Evolutionary conservation across 2,329 filamentous ascomycete species (phyloP), one percentile per base, ranked within the genome.

Genomic region (Fusarium begoniae): DNA sequence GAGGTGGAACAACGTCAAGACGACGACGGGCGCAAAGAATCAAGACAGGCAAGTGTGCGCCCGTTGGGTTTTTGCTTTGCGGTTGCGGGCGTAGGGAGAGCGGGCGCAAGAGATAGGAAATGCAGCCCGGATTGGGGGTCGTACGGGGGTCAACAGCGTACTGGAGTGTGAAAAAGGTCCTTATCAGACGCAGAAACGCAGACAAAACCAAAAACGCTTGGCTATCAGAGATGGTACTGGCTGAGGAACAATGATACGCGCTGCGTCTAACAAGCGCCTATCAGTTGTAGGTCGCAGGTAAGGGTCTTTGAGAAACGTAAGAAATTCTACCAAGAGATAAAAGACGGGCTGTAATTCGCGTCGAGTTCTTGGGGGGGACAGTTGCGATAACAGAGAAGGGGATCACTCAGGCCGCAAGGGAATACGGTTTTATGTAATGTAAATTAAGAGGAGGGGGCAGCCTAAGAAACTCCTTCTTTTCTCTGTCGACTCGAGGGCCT

Each of bases 391-490:
- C 78, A 75, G 73, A 75, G 70, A 78, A 75, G 77, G 75, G 80
- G 80, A 79, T 74, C 78, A 70, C 69, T 71, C 76, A 77, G 79
- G 80, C 75, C 67, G 66, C 66, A 70, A 70, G 67, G 67, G 67
- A 70, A 70, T 70, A 70, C 67, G 67, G 67, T 82, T 83, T 83
- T 82, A 83, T 82, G 81, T 82, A 82, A 82, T 82, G 79, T 80
- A 77, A 82, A 81, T 80, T 80, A 78, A 65, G 65, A 78, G 48
- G 76, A 78, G 77, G 76, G 76, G 74, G 76, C 76, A 64, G 72
- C 73, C 73, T 76, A 73, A 62, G 68, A 63, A 66, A 54, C 62
- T 70, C 69, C 66, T 75, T 75, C 63, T 75, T 75, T 74, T 70
- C 66, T 75, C 62, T 54, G 68, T 61, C 56, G 45, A 54, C 60